Evolutionary conservation across 1,284 basidiomycete species (phyloP), one percentile per base, ranked within the genome.

Genomic region (Pseudozyma sp.): DNA sequence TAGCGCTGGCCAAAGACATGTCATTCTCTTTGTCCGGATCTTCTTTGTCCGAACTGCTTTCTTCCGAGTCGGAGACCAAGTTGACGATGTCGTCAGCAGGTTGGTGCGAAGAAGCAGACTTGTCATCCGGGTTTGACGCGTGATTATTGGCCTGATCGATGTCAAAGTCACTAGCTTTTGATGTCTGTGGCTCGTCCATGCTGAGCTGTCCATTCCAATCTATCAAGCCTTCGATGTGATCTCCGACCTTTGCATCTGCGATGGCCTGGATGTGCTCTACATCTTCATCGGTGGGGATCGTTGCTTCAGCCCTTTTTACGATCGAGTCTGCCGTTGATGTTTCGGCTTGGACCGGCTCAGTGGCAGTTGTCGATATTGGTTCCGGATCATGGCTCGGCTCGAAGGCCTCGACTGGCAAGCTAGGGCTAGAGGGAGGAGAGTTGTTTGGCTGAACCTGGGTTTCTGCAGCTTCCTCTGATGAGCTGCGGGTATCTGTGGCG

Each of bases 21-120:
- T 74, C 62, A 16, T 74, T 74, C 17, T 74, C 71, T 49, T 74
- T 74, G 50, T 74, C 71, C 2, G 66, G 62, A 17, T 73, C 70
- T 1, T 68, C 55, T 7, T 50, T 35, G 13, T 16, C 31, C n/a
- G 57, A 46, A 16, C 43, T 24, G 35, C 44, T 52, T 13, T 65
- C 62, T 33, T 68, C 65, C 0, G 69, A 72, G 40, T 62, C 65
- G n/a, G 48, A 48, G 4, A 61, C 37, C 8, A 73, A 40, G 40
- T 73, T 57, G 1, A 73, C 65, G 0, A 68, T 54, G 7, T 49
- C 30, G 5, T 10, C 45, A 29, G 17, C 8, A 9, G 8, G n/a
- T 3, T 7, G 5, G 10, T 29, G 9, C 13, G 24, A 4, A 24
- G 54, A 5, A 35, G 9, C 37, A 6, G 29, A 30, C 4, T 34